Conservation (phyloP, 2,329 filamentous ascomycete species). For the Dryadomyces sulphureus region DNA sequence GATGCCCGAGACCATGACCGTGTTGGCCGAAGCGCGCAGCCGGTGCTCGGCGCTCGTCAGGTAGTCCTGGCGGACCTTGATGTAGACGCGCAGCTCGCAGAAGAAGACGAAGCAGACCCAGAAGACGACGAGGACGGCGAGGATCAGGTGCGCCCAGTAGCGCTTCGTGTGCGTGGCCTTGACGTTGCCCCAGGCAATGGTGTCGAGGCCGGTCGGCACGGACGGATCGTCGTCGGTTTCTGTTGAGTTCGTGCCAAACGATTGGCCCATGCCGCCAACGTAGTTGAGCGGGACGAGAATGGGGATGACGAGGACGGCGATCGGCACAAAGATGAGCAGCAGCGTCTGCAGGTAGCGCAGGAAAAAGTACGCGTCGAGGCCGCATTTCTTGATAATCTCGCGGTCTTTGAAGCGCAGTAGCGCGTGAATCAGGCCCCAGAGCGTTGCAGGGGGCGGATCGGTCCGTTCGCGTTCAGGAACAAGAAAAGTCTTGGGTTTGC, state of each 20-base stretch:
- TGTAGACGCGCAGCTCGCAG: slow-evolving; percentile 70
- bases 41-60: slow-evolving; percentile 91
- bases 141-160: slow-evolving; percentile 71
- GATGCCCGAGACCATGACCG: slow-evolving; percentile 82
- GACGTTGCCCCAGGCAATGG: slow-evolving; percentile 81
- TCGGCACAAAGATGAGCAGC: slow-evolving; percentile 80
- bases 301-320: slow-evolving; percentile 64
- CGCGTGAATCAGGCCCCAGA: slow-evolving; percentile 36
- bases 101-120: slow-evolving; percentile 87
- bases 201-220: slow-evolving; percentile 52
- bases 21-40: slow-evolving; percentile 84
- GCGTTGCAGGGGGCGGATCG: slow-evolving; percentile 48
- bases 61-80: slow-evolving; percentile 87
- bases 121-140: slow-evolving; percentile 62
- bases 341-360: slow-evolving; percentile 67
- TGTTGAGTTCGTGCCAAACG: slow-evolving; percentile 25
- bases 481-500: slow-evolving; percentile 72
- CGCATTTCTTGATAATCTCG: slow-evolving; percentile 88
- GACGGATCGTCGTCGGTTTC: slow-evolving; percentile 19
- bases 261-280: slow-evolving; percentile 49
- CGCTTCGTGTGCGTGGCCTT: slow-evolving; percentile 45
- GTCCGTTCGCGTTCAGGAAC: slow-evolving; percentile 76
- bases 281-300: slow-evolving; percentile 79
- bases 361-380: slow-evolving; percentile 95
- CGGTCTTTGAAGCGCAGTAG: slow-evolving; percentile 56